These are phyloP conservation scores for Phytophthora uliginosa DNA, from an alignment of 352 stramenopile genomes.

Conservation along the genomic window DNA sequence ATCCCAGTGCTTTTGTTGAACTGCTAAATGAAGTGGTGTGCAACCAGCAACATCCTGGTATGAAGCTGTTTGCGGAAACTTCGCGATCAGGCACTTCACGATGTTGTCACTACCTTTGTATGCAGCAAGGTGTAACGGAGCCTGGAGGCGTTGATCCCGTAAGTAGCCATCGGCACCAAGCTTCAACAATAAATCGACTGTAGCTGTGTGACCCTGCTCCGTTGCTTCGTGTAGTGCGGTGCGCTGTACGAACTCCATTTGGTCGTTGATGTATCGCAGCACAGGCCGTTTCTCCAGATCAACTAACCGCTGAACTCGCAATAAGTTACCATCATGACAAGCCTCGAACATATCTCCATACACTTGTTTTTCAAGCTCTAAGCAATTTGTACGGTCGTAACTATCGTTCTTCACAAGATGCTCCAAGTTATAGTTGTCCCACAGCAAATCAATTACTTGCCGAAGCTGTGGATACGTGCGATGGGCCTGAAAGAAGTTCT, in stretches of 20 bases:
- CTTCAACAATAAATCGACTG: slow-evolving; percentile 70
- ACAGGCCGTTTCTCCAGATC: slow-evolving; percentile 67
- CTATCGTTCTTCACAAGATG: slow-evolving; percentile 41
- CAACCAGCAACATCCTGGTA: slow-evolving; percentile 52
- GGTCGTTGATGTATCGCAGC: slow-evolving; percentile 60
- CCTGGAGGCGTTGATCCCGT: slow-evolving; percentile 54
- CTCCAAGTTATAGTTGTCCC: slow-evolving; percentile 53
- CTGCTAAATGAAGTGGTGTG: slow-evolving; percentile 60
- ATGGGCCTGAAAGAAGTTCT: slow-evolving; percentile 51
- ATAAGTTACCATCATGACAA: slow-evolving; percentile 62
- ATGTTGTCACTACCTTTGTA: slow-evolving; percentile 60
- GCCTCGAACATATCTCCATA: slow-evolving; percentile 68
- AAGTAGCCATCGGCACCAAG: slow-evolving; percentile 63
- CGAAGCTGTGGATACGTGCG: slow-evolving; percentile 58
- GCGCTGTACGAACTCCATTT: slow-evolving; percentile 47
- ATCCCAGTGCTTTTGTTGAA: slow-evolving; percentile 47
- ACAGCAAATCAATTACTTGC: slow-evolving; percentile 77
- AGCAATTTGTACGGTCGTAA: slow-evolving; percentile 48
- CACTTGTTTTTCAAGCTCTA: slow-evolving; percentile 59
- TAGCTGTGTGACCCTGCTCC: slow-evolving; percentile 66
- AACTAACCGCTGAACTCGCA: slow-evolving; percentile 62
- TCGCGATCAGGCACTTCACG: slow-evolving; percentile 53
- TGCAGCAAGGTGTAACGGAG: slow-evolving; percentile 58
- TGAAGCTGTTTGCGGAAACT: slow-evolving; percentile 48
- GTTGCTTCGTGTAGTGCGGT: slow-evolving; percentile 69